Evolutionary conservation across 176 grass and related monocot species (phyloP), one percentile per base, ranked within the genome.

Genomic region (Zizania latifolia): DNA sequence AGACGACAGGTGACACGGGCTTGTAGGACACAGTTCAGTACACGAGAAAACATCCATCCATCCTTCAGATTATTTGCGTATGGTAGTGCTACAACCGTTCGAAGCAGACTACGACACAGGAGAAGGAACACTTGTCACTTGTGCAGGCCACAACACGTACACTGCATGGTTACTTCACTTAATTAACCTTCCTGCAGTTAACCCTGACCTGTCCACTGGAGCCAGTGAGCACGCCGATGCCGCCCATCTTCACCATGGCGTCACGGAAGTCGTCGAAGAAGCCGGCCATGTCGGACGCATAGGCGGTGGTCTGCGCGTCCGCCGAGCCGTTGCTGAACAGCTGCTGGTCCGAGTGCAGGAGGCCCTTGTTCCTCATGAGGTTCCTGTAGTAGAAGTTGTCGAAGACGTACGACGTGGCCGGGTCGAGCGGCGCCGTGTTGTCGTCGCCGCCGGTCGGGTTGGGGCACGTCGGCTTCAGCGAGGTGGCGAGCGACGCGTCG

Each of bases 341-440:
- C 83, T 97, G 80, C 74, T 97, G 93, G 84, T 97, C 93, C 4
- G 93, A 97, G 86, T 97, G 93, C 44, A 97, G 83, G 43, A 97
- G 78, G 8, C 85, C 93, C 57, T 87, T 86, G 73, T 88, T 88
- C 26, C 39, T 65, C 4, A 89, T 54, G 14, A 97, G 83, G 78
- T 97, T 97, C 76, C 13, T 75, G 85, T 76, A 90, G 87, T 97
- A 97, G 79, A 58, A 83, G 74, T 93, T 93, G 82, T 97, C 93
- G 72, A 97, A 97, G 26, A 86, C 70, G 81, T 81, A 78, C 37
- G 90, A 86, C 0, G 90, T 88, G 38, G 66, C 35, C 13, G 89
- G 55, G 80, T 95, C 91, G 3, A 94, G 85, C 58, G 92, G 85
- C 27, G 88, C 85, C 58, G 83, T 81, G 68, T 57, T 90, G 77